Conservation (phyloP, 441 rosid species). For the Populus hybrid region DNA sequence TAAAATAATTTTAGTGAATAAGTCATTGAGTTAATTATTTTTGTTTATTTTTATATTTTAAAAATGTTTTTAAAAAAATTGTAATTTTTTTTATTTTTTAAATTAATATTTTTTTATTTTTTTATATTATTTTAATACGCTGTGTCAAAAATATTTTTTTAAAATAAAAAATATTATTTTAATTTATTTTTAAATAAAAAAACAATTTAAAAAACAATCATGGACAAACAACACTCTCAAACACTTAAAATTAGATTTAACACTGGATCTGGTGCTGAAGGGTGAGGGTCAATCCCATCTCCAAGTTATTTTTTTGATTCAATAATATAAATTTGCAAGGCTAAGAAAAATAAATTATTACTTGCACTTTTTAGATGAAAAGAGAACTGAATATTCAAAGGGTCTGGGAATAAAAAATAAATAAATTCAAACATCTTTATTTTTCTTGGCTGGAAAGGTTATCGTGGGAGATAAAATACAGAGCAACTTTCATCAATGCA, state of each 20-base stretch:
- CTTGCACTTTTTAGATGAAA: background rate
- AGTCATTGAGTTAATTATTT: accelerated
- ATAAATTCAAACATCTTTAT: background rate
- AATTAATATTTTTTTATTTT: too few relatives aligned
- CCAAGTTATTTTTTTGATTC: conserved; percentile 26
- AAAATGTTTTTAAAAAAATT: too few relatives aligned
- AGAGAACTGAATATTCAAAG: background rate
- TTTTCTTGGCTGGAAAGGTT: background rate
- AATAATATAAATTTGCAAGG: background rate
- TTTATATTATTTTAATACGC: too few relatives aligned
- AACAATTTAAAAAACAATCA: too few relatives aligned
- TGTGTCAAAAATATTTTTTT: too few relatives aligned
- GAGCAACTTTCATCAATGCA: conserved; percentile 6
- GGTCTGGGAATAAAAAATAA: background rate
- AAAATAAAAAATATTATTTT: too few relatives aligned
- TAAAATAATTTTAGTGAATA: too few relatives aligned
- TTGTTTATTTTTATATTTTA: too few relatives aligned
- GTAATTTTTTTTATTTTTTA: too few relatives aligned
- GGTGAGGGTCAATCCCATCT: conserved; percentile 98
- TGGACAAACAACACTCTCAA: too few relatives aligned
- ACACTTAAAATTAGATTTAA: too few relatives aligned
- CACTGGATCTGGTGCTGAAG: conserved; percentile 87
- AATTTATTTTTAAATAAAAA: too few relatives aligned
- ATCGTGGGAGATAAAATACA: background rate
- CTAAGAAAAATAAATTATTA: background rate